These are phyloP conservation scores for Chlorophyllum brunneum DNA, from an alignment of 768 basidiomycete genomes.

Conservation along the genomic window DNA sequence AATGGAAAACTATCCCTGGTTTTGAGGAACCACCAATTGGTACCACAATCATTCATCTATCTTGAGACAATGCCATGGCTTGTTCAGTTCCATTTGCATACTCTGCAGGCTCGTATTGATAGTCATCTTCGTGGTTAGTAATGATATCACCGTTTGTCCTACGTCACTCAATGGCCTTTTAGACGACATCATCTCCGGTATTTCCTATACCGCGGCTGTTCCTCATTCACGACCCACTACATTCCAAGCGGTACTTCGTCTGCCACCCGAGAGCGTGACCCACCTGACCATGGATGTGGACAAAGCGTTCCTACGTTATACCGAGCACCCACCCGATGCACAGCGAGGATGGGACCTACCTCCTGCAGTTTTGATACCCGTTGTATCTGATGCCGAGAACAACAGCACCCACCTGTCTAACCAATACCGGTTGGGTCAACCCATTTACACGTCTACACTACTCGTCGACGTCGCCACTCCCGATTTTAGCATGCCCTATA, in stretches of 20 bases:
- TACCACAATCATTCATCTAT: constrained; percentile 53
- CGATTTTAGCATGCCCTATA: constrained; percentile 99
- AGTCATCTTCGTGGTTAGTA: constrained; percentile 25
- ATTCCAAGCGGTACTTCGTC: constrained; percentile 61
- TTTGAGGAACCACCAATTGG: constrained; percentile 55
- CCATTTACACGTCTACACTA: constrained; percentile 66
- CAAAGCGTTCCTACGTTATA: constrained; percentile 87
- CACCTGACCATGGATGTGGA: constrained; percentile 68
- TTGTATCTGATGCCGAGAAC: constrained; percentile 16
- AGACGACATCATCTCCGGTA: constrained; percentile 63
- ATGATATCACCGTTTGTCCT: background rate
- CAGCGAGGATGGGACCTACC: constrained; percentile 94
- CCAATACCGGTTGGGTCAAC: constrained; percentile 34
- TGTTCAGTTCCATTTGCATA: constrained; percentile 84
- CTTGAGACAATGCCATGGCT: constrained; percentile 95
- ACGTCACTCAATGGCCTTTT: background rate
- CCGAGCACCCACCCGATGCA: constrained; percentile 94
- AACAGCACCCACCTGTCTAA: constrained; percentile 17
- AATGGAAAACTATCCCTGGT: constrained; percentile 67
- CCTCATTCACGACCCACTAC: constrained; percentile 75
- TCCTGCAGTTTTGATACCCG: constrained; percentile 68
- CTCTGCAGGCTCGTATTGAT: constrained; percentile 51
- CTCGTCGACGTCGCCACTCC: constrained; percentile 96
- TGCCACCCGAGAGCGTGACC: constrained; percentile 69
- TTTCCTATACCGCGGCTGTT: constrained; percentile 65